These are phyloP conservation scores for Gossypium schwendimanii DNA, from an alignment of 441 rosid genomes.

Conservation along the genomic window DNA sequence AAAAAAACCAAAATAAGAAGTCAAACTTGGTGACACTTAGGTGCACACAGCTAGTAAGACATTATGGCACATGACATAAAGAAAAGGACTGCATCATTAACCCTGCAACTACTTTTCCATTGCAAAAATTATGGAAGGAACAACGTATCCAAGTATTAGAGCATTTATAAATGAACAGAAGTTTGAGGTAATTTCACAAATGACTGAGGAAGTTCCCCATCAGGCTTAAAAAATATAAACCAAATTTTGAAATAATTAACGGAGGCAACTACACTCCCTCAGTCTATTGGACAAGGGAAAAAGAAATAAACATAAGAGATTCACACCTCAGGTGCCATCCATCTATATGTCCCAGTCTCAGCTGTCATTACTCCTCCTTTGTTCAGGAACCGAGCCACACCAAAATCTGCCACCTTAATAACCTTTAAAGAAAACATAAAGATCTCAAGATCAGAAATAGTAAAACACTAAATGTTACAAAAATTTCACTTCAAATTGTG, in stretches of 20 bases:
- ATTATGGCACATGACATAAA: background rate
- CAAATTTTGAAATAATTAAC: background rate
- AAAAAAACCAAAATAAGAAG: background rate
- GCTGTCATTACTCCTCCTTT: constrained; percentile 75
- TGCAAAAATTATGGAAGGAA: background rate
- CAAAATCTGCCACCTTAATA: constrained; percentile 78
- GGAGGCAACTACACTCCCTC: background rate
- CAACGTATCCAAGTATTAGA: background rate
- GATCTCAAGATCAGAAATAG: background rate
- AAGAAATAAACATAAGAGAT: constrained; percentile 6
- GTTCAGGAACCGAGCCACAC: constrained; percentile 68
- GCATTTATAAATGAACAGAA: background rate
- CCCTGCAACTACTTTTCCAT: background rate
- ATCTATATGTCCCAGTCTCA: constrained; percentile 78
- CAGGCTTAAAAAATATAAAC: constrained; percentile 2
- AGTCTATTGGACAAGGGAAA: background rate
- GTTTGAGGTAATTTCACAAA: background rate
- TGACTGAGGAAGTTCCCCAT: background rate
- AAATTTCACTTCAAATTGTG: background rate
- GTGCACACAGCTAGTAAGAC: background rate
- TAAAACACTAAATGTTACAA: background rate
- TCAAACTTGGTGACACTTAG: background rate
- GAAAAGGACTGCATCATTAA: background rate
- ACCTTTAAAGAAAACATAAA: constrained; percentile 34
- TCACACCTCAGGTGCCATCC: constrained; percentile 89